Percentiles rank a stretch among this genome's conserved stretches.
phyloP scores from a whole-genome alignment of 805 yeast species.

The Sungouiozyma ichnusensis region DNA sequence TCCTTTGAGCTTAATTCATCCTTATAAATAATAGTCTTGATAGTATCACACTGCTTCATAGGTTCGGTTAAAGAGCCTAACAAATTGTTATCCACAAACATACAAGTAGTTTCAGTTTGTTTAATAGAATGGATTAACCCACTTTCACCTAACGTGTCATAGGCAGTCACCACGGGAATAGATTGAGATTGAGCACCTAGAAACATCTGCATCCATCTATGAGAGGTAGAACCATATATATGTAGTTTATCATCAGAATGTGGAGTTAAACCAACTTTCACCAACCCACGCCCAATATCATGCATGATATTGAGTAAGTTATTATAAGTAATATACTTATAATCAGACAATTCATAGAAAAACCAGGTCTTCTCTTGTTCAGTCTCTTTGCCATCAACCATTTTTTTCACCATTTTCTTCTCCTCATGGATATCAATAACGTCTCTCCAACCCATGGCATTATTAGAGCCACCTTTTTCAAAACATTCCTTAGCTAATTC shows the following conservation, averaged over 20 bases:
- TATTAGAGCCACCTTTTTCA: conserved; percentile 40
- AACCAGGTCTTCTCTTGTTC: conserved; percentile 80
- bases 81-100: conserved; percentile 76
- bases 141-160: conserved; percentile 84
- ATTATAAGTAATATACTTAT: conserved; percentile 52
- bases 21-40: conserved; percentile 63
- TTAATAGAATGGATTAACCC: conserved; percentile 79
- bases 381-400: conserved; percentile 63
- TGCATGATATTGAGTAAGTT: conserved; percentile 43
- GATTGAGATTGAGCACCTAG: conserved; percentile 68
- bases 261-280: conserved; percentile 61
- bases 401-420: conserved; percentile 59
- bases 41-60: conserved; percentile 45
- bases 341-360: conserved; percentile 68
- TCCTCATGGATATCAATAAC: conserved; percentile 66
- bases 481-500: conserved; percentile 60
- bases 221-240: conserved; percentile 80
- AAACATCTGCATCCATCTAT: conserved; percentile 82
- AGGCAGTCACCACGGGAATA: conserved; percentile 88
- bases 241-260: conserved; percentile 54
- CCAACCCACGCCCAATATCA: conserved; percentile 64
- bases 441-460: conserved; percentile 72
- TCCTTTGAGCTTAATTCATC: conserved; percentile 54
- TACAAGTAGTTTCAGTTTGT: conserved; percentile 68
- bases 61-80: conserved; percentile 62